Conservation (phyloP, 441 rosid species). For the Brassica balearica region DNA sequence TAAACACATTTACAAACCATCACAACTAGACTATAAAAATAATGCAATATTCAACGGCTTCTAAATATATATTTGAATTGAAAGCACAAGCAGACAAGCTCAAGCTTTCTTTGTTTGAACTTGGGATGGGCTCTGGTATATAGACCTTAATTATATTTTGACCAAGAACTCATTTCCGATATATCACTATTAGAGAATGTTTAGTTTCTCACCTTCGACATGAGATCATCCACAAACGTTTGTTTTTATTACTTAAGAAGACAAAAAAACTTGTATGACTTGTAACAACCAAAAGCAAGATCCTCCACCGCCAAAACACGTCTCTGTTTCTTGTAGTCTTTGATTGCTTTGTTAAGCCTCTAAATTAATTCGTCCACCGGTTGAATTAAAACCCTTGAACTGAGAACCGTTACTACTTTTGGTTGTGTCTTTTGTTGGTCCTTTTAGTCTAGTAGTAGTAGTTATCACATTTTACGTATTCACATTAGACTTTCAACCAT, state of each 20-base stretch:
- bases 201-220: background rate
- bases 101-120: background rate
- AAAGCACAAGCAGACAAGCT: background rate
- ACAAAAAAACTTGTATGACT: too few relatives aligned
- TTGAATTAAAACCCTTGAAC: background rate
- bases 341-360: slow-evolving; percentile 2
- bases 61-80: background rate
- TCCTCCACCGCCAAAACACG: background rate
- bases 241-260: too few relatives aligned
- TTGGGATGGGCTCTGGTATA: background rate
- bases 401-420: background rate
- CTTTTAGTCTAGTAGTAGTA: background rate
- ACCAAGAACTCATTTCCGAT: background rate
- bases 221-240: background rate
- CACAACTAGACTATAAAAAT: background rate
- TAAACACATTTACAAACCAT: background rate
- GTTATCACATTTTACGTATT: background rate
- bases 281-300: too few relatives aligned
- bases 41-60: background rate
- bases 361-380: background rate
- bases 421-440: background rate
- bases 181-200: background rate
- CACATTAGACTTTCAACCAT: background rate
- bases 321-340: background rate
- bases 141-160: background rate